Base-by-base conservation (phyloP, 2,329 filamentous ascomycete species). In the Fusarium dimerum region DNA sequence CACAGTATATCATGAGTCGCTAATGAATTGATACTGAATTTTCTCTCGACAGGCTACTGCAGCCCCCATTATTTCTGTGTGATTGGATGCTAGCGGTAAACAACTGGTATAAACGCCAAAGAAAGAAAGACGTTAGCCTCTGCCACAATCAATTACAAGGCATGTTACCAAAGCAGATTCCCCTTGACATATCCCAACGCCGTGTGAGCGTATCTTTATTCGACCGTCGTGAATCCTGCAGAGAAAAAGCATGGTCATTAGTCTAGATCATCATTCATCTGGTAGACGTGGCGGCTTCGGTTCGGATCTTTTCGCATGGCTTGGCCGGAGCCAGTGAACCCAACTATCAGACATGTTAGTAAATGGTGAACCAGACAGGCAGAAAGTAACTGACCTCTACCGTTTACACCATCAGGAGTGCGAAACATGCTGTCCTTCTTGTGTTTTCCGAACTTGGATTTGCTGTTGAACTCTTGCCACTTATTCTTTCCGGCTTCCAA, bases 351-450 rank as follows among this genome's bases (percentile, higher is more conserved):
- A 6, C n/a, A 32, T 13, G 54, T 68, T 51, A 69, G 68, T 49
- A 47, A 42, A 8, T 42, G 40, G 8, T 7, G n/a, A 18, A 8
- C 9, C 12, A 11, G 26, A 10, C 2, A 13, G 6, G 8, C 5
- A 9, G 11, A 5, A 2, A 15, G 9, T 15, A 17, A 16, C 81
- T 62, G 76, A 96, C 92, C 92, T 88, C 92, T 84, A 52, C 89
- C 92, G 66, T 90, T 84, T 20, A 94, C 82, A 55, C 90, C 87
- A 32, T 96, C 92, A 1, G 92, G 91, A 3, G 92, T 97, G 43
- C 92, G 86, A 71, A 97, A 97, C 92, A 97, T 97, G 79, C 91
- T 96, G 45, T 96, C 90, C 75, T 96, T 96, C 76, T 93, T 93
- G 5, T 75, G 61, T 70, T 87, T 88, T 59, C 78, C 83, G 59